Conservation (phyloP, 1,284 basidiomycete species). For the Ceratobasidium sp. region DNA sequence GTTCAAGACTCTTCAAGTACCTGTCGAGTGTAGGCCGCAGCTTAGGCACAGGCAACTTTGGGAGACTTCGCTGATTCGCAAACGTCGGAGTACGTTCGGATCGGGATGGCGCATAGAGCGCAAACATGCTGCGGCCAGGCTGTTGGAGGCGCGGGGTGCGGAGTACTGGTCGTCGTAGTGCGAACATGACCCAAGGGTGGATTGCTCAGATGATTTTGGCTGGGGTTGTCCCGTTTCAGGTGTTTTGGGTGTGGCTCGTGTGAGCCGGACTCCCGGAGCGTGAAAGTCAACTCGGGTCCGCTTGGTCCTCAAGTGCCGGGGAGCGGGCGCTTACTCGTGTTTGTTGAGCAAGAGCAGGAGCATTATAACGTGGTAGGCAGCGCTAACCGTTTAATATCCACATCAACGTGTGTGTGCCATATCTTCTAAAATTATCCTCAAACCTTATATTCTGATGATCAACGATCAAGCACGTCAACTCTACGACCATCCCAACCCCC, state of each 20-base stretch:
- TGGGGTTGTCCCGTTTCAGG: conserved; percentile 25
- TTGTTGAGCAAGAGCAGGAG: no score
- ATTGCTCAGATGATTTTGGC: not conserved
- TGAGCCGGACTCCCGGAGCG: conserved; percentile 32
- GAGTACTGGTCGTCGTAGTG: conserved; percentile 20
- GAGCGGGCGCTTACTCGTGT: not conserved
- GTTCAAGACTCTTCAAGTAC: conserved; percentile 84
- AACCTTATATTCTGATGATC: no score
- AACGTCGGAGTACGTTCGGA: conserved; percentile 46
- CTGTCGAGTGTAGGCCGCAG: conserved; percentile 80
- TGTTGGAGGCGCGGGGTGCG: conserved; percentile 14
- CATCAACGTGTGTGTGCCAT: not conserved
- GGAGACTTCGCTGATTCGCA: conserved; percentile 55
- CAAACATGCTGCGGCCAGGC: conserved; percentile 43
- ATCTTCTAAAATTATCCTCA: not conserved
- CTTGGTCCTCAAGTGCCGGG: conserved; percentile 10
- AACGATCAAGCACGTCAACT: no score
- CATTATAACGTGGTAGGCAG: no score
- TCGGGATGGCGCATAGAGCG: conserved; percentile 44
- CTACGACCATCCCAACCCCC: not conserved
- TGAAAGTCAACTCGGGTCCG: conserved; percentile 3
- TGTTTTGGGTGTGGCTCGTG: conserved; percentile 9
- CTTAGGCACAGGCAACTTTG: conserved; percentile 87
- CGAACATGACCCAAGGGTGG: conserved; percentile 10
- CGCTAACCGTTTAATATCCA: not conserved